Percentiles rank a stretch among this genome's conserved stretches.
These are phyloP conservation scores for Xylariaceae sp. DNA, from an alignment of 2,329 filamentous ascomycete species.

Conservation along the genomic window DNA sequence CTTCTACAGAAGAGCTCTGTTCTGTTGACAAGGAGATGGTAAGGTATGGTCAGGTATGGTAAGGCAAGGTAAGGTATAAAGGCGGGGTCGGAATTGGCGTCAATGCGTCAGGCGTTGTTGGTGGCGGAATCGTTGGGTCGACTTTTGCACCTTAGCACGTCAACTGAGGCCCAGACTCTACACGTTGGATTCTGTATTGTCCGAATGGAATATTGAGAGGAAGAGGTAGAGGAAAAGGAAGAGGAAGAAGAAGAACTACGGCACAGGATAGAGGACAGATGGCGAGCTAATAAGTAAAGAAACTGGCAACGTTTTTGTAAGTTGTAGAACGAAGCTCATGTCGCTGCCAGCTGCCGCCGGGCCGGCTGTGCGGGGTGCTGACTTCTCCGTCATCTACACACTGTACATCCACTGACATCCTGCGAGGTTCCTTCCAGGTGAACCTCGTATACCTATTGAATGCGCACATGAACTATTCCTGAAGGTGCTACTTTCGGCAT, in stretches of 20 bases:
- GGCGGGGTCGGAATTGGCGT: background rate
- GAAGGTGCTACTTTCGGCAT: too few relatives aligned
- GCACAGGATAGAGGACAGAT: background rate
- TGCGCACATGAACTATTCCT: too few relatives aligned
- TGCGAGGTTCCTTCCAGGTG: too few relatives aligned
- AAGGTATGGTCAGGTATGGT: background rate
- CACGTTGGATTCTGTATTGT: background rate
- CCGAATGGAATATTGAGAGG: background rate
- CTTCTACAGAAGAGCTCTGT: background rate
- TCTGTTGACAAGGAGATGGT: too few relatives aligned
- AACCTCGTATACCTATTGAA: too few relatives aligned
- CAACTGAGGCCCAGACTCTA: background rate
- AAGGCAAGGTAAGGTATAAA: background rate
- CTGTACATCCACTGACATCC: too few relatives aligned
- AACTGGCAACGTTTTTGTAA: background rate
- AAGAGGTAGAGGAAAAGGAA: background rate
- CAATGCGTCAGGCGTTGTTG: background rate
- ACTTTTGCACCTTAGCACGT: background rate
- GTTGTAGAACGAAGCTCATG: background rate
- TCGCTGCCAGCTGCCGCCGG: slow-evolving; percentile 1
- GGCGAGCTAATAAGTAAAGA: background rate
- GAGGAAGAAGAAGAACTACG: background rate
- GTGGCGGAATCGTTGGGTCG: background rate
- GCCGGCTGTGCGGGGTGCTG: background rate
- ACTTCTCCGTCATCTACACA: background rate